These are phyloP conservation scores for Evernia prunastri DNA, from an alignment of 495 filamentous ascomycete genomes.

Conservation along the genomic window DNA sequence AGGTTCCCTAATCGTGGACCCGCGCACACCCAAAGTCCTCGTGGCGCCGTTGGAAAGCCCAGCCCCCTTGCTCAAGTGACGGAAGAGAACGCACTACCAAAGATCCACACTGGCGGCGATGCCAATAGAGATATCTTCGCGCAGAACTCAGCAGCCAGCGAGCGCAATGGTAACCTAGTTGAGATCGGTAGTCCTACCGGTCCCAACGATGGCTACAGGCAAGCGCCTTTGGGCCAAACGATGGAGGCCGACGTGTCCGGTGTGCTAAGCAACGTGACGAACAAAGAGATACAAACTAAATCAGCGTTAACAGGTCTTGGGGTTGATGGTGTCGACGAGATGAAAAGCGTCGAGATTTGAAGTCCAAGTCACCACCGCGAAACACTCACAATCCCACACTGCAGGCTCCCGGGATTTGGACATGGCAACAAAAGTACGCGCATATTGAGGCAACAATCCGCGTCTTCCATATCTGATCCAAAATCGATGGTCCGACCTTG, in stretches of 20 bases:
- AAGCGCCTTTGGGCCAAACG: slow-evolving; percentile 13
- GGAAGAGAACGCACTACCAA: slow-evolving; percentile 41
- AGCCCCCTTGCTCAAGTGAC: slow-evolving; percentile 49
- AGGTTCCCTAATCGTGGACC: slow-evolving; percentile 44
- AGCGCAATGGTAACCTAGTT: slow-evolving; percentile 38
- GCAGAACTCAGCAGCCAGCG: slow-evolving; percentile 32
- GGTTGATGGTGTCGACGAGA: slow-evolving; percentile 38
- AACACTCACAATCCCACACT: neutral
- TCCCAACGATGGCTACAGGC: slow-evolving; percentile 12
- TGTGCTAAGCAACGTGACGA: slow-evolving; percentile 18
- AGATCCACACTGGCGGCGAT: slow-evolving; percentile 32
- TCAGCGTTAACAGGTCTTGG: slow-evolving; percentile 26
- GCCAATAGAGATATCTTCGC: slow-evolving; percentile 31
- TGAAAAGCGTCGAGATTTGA: slow-evolving; percentile 54
- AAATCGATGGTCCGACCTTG: neutral
- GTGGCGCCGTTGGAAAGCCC: slow-evolving; percentile 43
- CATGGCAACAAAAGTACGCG: slow-evolving; percentile 6
- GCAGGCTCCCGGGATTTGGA: neutral
- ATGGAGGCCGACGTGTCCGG: slow-evolving; percentile 14
- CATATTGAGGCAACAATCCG: neutral
- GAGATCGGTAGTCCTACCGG: slow-evolving; percentile 40
- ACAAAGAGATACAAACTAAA: slow-evolving; percentile 28
- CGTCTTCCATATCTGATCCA: neutral
- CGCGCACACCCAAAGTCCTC: slow-evolving; percentile 38
- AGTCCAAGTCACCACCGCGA: neutral